These are phyloP conservation scores for Talaromyces trachyspermus DNA, from an alignment of 495 filamentous ascomycete genomes.

Conservation along the genomic window DNA sequence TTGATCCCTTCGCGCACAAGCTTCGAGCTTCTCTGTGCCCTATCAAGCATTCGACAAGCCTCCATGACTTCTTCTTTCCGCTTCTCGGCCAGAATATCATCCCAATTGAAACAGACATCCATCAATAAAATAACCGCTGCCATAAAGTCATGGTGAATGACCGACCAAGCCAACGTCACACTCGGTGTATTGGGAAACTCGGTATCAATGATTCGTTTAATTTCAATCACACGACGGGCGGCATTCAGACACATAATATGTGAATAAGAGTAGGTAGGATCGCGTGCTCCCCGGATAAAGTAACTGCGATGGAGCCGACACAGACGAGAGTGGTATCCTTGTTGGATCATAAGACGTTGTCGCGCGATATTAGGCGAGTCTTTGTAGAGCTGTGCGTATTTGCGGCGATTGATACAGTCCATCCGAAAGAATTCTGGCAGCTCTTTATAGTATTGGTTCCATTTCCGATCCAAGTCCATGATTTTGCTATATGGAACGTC, in stretches of 20 bases:
- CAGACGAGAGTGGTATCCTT: slow-evolving; percentile 34
- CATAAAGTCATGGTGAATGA: slow-evolving; percentile 42
- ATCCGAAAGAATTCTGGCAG: slow-evolving; percentile 29
- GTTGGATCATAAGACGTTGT: slow-evolving; percentile 32
- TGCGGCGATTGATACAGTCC: slow-evolving; percentile 23
- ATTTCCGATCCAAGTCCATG: slow-evolving; percentile 26
- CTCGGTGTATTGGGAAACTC: slow-evolving; percentile 23
- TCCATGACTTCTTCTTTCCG: slow-evolving; percentile 33
- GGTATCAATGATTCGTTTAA: slow-evolving; percentile 34
- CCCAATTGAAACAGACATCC: slow-evolving; percentile 39
- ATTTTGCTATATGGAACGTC: slow-evolving; percentile 31
- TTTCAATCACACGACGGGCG: slow-evolving; percentile 35
- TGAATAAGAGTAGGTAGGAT: slow-evolving; percentile 38
- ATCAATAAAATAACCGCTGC: slow-evolving; percentile 39
- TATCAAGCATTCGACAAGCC: slow-evolving; percentile 37
- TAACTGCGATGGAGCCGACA: slow-evolving; percentile 38
- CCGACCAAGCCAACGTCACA: slow-evolving; percentile 25
- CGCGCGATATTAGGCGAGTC: slow-evolving; percentile 31
- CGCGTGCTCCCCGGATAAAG: slow-evolving; percentile 31
- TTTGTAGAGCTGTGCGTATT: slow-evolving; percentile 25
- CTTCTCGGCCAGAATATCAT: slow-evolving; percentile 33
- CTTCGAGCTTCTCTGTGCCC: slow-evolving; percentile 25
- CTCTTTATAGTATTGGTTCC: slow-evolving; percentile 20
- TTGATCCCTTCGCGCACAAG: slow-evolving; percentile 26
- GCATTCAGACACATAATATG: slow-evolving; percentile 35